Base-by-base conservation (phyloP, 106 monocot genomes). In the Gastrodia elata region DNA sequence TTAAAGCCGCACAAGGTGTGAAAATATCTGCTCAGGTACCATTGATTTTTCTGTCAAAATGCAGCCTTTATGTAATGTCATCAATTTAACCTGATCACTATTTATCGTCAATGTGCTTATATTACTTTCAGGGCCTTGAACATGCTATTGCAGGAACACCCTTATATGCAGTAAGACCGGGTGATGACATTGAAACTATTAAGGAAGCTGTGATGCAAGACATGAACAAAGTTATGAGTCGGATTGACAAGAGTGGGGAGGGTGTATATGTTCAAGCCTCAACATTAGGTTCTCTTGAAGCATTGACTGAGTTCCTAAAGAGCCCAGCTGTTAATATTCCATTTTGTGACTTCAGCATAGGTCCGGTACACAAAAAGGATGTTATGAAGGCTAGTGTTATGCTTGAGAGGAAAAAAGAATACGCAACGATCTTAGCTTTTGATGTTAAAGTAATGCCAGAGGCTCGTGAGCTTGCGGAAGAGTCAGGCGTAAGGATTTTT, bases 241-340 rank as follows among this genome's bases (percentile, higher is more conserved):
- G 88, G 30, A 98, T 98, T 56, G 93, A 93, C 77, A 98, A 91
- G 71, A 86, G 88, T 71, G 93, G 93, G 22, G 97, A 98, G 75
- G 97, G 97, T 68, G 97, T 98, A 26, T 98, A 91, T 75, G 93
- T 98, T 20, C 97, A 98, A 65, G 93, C 97, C n/a, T 98, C 97
- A 38, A 93, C 97, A 14, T 86, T 98, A 76, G 97, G 97, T 74
- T 98, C 97, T 8, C 78, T 98, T 68, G 97, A 98, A 85, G 97
- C 97, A 38, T 88, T 98, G 14, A 83, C 86, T 2, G 93, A 88
- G 81, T 98, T 90, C 75, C 73, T 98, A 74, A 93, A 91, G 71
- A 78, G 78, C 73, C 93, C 93, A 40, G 88, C 77, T 16, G 93
- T 93, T 9, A 91, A 85, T 77, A 98, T 98, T 64, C 97, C 97